Conservation (phyloP, 345 rosid genomes). For the Barbarea vulgaris region DNA sequence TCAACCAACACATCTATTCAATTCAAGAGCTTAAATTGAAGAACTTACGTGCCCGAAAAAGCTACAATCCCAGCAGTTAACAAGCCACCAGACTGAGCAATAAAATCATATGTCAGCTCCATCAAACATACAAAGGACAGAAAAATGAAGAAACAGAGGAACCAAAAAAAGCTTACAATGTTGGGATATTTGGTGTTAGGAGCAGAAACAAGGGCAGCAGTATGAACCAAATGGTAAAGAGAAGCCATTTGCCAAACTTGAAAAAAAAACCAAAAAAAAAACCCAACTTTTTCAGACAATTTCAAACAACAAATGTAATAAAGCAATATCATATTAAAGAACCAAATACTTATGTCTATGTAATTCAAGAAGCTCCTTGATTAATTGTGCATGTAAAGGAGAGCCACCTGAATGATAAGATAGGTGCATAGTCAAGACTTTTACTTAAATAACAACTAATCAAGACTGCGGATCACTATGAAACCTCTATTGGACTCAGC, state of each 20-base stretch:
- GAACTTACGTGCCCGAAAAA: conserved; percentile 87
- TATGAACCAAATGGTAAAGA: conserved; percentile 88
- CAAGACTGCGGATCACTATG: no score
- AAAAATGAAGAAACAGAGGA: not conserved
- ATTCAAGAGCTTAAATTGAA: not conserved
- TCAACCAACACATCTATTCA: not conserved
- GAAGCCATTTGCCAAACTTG: conserved; percentile 98
- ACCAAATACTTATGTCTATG: no score
- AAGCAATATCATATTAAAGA: no score
- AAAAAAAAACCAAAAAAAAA: not conserved
- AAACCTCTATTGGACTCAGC: no score
- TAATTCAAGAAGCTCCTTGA: no score
- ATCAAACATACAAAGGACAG: not conserved
- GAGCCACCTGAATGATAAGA: no score
- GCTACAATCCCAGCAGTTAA: conserved; percentile 80
- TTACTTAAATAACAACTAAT: no score
- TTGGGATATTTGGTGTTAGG: conserved; percentile 71
- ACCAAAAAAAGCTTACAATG: conserved; percentile 50
- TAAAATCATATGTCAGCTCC: conserved; percentile 10
- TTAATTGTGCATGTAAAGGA: no score
- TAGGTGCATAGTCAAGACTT: no score
- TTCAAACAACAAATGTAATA: not conserved
- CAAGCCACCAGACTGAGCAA: conserved; percentile 85
- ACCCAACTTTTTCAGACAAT: not conserved
- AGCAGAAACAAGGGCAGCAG: conserved; percentile 82